Evolutionary conservation across 257 asterid genomes (phyloP), one percentile per base, ranked within the genome.

Genomic region (Fraxinus quadrangulata): DNA sequence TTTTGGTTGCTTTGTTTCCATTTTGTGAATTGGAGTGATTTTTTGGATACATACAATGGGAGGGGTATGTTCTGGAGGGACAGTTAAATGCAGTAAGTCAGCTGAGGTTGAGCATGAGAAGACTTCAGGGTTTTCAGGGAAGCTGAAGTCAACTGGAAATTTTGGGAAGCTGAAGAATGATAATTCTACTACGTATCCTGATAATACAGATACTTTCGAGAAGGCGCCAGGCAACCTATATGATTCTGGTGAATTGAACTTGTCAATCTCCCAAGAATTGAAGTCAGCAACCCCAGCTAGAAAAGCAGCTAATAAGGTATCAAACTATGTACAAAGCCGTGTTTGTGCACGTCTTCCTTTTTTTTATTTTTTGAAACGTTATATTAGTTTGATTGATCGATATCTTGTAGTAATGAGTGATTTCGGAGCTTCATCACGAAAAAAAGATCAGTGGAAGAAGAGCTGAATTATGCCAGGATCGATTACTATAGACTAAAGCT

Each of bases 11-110:
- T 37, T 71, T 67, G 31, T 28, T 56, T 70, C 75, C 69, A 24
- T 63, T 26, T 24, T 26, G 78, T 80, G 81, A 56, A 51, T 36
- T 49, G 14, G 79, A 80, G 17, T 78, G 68, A 70, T 73, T 80
- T 70, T 54, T 75, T 69, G 81, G 34, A 9, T 76, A 21, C 49
- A 72, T 75, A 86, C 78, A 83, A 96, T 95, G 99, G 99, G 99
- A 84, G 97, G 90, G 67, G 93, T 90, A 77, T 95, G 99, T 87
- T 85, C 99, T 2, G 88, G 87, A 56, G 97, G 98, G 69, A 88
- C 86, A 49, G 83, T 75, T 9, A 89, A 83, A 88, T 86, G 75
- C 74, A 88, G 78, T 67, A 87, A 78, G 70, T 67, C 90, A 71
- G 65, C 51, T 19, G 90, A 84, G 67, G 85, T 51, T 72, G 87